Evolutionary conservation across 148 eudicot species (phyloP).

Genomic region (Silene conica): DNA sequence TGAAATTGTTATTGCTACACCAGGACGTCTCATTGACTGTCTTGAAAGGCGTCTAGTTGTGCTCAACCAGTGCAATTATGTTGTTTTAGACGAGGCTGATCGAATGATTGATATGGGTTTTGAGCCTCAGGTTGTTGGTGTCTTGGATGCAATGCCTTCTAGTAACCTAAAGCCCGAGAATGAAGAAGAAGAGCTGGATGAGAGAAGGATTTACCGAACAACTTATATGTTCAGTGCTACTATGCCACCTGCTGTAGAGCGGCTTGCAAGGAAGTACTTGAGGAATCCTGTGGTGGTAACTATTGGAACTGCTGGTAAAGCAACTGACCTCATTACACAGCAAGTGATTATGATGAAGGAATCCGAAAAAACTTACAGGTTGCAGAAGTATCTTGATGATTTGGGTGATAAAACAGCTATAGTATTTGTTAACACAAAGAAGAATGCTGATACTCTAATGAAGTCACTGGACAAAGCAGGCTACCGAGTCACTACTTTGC

Average conservation of each 20-base stretch:
- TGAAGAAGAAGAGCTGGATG: conserved; percentile 84
- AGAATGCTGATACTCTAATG: conserved; percentile 40
- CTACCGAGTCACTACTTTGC: conserved; percentile 64
- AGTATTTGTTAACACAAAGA: conserved; percentile 53
- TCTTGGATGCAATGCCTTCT: conserved; percentile 83
- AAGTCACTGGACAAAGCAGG: conserved; percentile 46
- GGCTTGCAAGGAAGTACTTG: conserved; percentile 78
- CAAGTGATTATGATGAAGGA: conserved; percentile 77
- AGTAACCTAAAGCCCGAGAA: conserved; percentile 79
- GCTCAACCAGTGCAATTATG: conserved; percentile 77
- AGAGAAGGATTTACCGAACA: conserved; percentile 63
- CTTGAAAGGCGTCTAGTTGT: conserved; percentile 61
- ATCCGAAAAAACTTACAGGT: conserved; percentile 52
- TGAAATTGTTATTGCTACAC: conserved; percentile 84
- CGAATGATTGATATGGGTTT: conserved; percentile 93
- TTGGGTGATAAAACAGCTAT: conserved; percentile 62
- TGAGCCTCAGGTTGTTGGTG: conserved; percentile 72
- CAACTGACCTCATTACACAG: conserved; percentile 70
- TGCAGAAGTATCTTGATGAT: conserved; percentile 65
- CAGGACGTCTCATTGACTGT: conserved; percentile 75
- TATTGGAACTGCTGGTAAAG: conserved; percentile 78
- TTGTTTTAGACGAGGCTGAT: conserved; percentile 86
- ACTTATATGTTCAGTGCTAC: conserved; percentile 89
- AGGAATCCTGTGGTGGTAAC: conserved; percentile 82
- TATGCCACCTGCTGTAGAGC: conserved; percentile 79